Evolutionary conservation across 805 yeast species (phyloP), one percentile per base, ranked within the genome.

Genomic region (Lachancea mirantina): DNA sequence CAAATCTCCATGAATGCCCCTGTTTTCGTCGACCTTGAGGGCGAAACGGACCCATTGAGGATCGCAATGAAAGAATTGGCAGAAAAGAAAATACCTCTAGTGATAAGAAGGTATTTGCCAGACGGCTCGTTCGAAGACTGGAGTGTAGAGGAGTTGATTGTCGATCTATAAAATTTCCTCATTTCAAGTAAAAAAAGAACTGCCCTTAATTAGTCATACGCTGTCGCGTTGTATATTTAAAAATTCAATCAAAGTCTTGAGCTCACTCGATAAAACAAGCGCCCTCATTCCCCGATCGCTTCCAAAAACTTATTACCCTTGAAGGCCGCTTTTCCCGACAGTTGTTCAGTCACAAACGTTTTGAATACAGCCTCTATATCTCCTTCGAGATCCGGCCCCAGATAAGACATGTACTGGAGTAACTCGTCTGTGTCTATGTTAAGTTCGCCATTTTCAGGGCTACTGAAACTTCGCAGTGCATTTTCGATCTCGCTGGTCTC

Each of bases 1-100:
- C 99, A 92, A 62, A 89, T 92, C 50, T 85, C 96, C 17, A 83
- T 92, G 84, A 92, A 92, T 56, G 98, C 99, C 1, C 98, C 98
- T 2, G 97, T 92, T 3, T 72, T 92, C 55, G 98, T 92, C 25
- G 98, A 94, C 54, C 75, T 92, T 38, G 99, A 92, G 64, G 98
- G 98, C 54, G 99, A 94, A 61, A 94, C 98, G 2, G 99, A 92
- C 59, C 98, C 99, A 9, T 68, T 92, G 55, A 96, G 88, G 61
- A 92, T 92, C 42, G 96, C 99, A 40, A 81, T 85, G 84, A 92
- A 94, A 61, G 99, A 92, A 61, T 72, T 92, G 42, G 75, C 94
- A 1, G 97, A 92, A 61, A 78, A 84, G 61, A 92, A 88, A 59
- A 87, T 94, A 36, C 99, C 98, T 1, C 70, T 92, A 50, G 94